Conservation (phyloP, 768 basidiomycete genomes). For the Amanita pallidorosea region DNA sequence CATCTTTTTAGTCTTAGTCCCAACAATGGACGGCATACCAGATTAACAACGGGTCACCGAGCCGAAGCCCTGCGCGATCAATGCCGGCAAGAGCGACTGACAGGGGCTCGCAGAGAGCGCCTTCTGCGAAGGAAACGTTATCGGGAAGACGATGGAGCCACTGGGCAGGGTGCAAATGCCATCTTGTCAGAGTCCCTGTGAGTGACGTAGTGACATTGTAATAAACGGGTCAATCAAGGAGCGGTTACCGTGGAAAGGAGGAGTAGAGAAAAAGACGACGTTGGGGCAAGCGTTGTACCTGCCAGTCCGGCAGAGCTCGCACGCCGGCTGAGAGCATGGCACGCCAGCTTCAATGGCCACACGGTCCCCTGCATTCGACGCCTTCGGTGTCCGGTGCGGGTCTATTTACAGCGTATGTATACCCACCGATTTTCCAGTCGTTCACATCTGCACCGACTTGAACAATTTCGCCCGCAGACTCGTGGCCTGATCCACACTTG, state of each 20-base stretch:
- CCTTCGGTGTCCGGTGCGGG: background rate
- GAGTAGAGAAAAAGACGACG: slow-evolving; percentile 61
- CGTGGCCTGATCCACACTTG: slow-evolving; percentile 61
- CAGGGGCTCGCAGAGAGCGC: slow-evolving; percentile 56
- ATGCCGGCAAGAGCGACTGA: slow-evolving; percentile 61
- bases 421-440: slow-evolving; percentile 47
- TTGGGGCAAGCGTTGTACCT: slow-evolving; percentile 53
- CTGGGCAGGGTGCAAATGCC: slow-evolving; percentile 57
- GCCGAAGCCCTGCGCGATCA: slow-evolving; percentile 51
- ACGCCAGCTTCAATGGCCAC: slow-evolving; percentile 65
- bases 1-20: background rate
- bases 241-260: slow-evolving; percentile 47
- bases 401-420: background rate
- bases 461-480: slow-evolving; percentile 57
- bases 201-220: background rate
- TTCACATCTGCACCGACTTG: slow-evolving; percentile 59
- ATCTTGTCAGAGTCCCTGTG: slow-evolving; percentile 50
- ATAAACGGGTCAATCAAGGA: background rate
- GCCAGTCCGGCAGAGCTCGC: slow-evolving; percentile 52
- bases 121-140: slow-evolving; percentile 54
- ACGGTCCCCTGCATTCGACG: slow-evolving; percentile 35
- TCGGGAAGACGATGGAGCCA: slow-evolving; percentile 60
- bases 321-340: slow-evolving; percentile 51
- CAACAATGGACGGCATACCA: slow-evolving; percentile 27
- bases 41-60: slow-evolving; percentile 53